Conservation (phyloP, 2,329 filamentous ascomycete genomes). For the Calonectria leucothoes region DNA sequence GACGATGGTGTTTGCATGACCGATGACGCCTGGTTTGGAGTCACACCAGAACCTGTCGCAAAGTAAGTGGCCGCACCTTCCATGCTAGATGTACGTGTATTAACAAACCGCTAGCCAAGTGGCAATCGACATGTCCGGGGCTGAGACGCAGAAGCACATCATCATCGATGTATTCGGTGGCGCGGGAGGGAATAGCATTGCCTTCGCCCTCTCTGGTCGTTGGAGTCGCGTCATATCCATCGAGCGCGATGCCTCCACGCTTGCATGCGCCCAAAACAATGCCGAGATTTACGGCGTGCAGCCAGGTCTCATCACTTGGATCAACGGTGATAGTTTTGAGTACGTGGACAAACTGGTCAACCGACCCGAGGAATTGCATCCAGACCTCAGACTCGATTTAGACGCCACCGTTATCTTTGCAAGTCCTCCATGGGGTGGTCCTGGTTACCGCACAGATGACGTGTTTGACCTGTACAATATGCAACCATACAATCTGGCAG, state of each 20-base stretch:
- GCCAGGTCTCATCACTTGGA: constrained; percentile 80
- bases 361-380: constrained; percentile 49
- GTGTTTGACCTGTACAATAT: constrained; percentile 88
- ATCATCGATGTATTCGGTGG: constrained; percentile 93
- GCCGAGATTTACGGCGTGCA: constrained; percentile 85
- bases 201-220: constrained; percentile 84
- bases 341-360: constrained; percentile 64
- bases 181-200: constrained; percentile 92
- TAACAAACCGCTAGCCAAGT: constrained; percentile 69
- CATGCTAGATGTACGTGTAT: background rate
- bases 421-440: constrained; percentile 71
- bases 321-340: constrained; percentile 88
- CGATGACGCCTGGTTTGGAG: constrained; percentile 94
- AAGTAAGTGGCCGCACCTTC: constrained; percentile 62
- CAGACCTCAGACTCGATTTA: constrained; percentile 54
- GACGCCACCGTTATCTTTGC: constrained; percentile 63
- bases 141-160: constrained; percentile 67
- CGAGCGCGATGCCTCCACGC: constrained; percentile 82
- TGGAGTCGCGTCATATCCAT: constrained; percentile 91
- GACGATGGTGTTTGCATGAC: constrained; percentile 92
- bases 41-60: constrained; percentile 93
- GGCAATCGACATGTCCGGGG: constrained; percentile 74
- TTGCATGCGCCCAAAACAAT: constrained; percentile 94
- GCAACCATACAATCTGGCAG: constrained; percentile 83
- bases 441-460: constrained; percentile 66